These are phyloP conservation scores for Colletotrichum magnum DNA, from an alignment of 2,329 filamentous ascomycete species.

Conservation along the genomic window DNA sequence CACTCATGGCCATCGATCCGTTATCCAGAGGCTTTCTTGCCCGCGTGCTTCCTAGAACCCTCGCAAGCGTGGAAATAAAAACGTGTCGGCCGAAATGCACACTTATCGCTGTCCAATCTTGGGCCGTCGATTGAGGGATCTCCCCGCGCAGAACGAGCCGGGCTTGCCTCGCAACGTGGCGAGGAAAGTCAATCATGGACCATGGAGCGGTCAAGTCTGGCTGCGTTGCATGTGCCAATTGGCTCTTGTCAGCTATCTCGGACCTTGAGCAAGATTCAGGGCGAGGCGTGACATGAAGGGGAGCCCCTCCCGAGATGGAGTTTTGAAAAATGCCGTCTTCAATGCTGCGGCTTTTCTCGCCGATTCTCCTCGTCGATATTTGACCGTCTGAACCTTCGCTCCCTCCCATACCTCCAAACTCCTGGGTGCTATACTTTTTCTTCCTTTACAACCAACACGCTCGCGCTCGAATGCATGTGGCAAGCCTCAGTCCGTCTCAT, in stretches of 20 bases:
- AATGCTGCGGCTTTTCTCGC: conserved; percentile 26
- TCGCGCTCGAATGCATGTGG: not conserved
- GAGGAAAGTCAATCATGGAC: conserved; percentile 22
- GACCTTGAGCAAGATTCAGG: conserved; percentile 6
- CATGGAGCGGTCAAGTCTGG: conserved; percentile 21
- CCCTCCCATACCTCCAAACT: conserved; percentile 11
- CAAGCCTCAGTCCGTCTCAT: conserved; percentile 25
- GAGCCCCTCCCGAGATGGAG: conserved; percentile 11
- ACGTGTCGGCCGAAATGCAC: conserved; percentile 31
- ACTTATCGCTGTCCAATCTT: conserved; percentile 41
- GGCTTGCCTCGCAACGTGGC: conserved; percentile 21
- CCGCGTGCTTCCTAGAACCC: conserved; percentile 8
- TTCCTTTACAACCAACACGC: not conserved
- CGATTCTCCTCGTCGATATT: conserved; percentile 6
- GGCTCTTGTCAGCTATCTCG: conserved; percentile 37
- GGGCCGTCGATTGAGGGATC: conserved; percentile 32
- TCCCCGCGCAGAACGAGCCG: conserved; percentile 30
- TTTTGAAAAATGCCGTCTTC: conserved; percentile 26
- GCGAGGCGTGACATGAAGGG: conserved; percentile 27
- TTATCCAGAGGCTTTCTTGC: conserved; percentile 9
- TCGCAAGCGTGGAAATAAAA: conserved; percentile 35
- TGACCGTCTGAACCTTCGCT: conserved; percentile 33
- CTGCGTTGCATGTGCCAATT: conserved; percentile 34
- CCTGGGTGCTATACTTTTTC: not conserved
- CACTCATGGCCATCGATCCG: conserved; percentile 32